A percentile compares a stretch with the other conserved stretches of the same genome.
Conservation (phyloP, 768 basidiomycete species). For the Suillus fuscotomentosus region DNA sequence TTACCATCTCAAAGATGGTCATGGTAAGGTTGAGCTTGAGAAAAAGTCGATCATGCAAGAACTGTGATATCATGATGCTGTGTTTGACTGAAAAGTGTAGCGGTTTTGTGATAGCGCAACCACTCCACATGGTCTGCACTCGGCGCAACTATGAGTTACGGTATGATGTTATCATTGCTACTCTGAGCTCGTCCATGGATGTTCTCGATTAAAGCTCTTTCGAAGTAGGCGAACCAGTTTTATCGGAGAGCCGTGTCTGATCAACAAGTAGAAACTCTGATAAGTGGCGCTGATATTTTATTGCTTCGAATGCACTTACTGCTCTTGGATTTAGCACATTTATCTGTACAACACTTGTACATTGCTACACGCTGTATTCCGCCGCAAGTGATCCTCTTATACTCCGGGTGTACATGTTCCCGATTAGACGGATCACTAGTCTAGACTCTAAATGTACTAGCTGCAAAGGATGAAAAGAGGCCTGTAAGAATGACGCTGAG, state of each 20-base stretch:
- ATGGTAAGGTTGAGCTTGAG: slow-evolving; percentile 10
- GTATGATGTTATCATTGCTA: slow-evolving; percentile 44
- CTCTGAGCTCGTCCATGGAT: too few relatives aligned
- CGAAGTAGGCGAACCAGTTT: neutral
- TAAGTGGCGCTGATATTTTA: neutral
- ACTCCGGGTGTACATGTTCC: too few relatives aligned
- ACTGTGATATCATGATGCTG: slow-evolving; percentile 41
- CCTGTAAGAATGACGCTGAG: too few relatives aligned
- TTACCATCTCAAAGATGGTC: slow-evolving; percentile 55
- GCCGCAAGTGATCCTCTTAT: neutral
- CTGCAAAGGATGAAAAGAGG: too few relatives aligned
- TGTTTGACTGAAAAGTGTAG: slow-evolving; percentile 79
- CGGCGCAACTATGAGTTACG: slow-evolving; percentile 64
- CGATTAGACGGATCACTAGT: too few relatives aligned
- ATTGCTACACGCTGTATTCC: too few relatives aligned
- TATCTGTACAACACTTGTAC: slow-evolving; percentile 38
- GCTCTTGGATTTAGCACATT: slow-evolving; percentile 59
- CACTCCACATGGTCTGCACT: slow-evolving; percentile 64
- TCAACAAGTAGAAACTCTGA: neutral
- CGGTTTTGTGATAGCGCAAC: slow-evolving; percentile 54
- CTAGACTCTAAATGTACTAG: too few relatives aligned
- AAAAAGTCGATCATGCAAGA: slow-evolving; percentile 37
- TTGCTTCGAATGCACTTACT: neutral
- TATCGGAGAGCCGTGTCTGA: neutral
- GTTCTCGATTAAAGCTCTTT: neutral